phyloP scores from a whole-genome alignment of 2,329 filamentous ascomycete genomes.

The Helotiales sp. region DNA sequence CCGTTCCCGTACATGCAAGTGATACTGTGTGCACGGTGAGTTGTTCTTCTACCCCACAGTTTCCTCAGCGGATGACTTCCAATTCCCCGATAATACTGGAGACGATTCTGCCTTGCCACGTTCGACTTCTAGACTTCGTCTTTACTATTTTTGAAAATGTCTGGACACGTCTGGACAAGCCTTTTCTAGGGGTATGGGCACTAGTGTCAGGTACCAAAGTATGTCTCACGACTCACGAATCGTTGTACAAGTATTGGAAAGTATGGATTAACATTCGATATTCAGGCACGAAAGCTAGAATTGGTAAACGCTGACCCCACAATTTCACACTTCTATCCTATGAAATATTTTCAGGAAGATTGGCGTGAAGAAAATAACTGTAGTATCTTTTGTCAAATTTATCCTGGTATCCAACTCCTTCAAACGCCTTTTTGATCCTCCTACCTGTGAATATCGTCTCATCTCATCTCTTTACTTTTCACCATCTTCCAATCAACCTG shows the following conservation, averaged over 20 bases:
- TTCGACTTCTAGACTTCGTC: too few species aligned
- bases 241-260: neutral
- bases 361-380: neutral
- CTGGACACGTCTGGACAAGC: neutral
- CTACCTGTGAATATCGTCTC: too few species aligned
- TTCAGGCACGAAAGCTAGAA: too few species aligned
- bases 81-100: too few species aligned
- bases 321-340: too few species aligned
- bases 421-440: neutral
- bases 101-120: too few species aligned
- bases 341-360: neutral
- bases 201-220: neutral
- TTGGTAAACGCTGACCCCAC: too few species aligned
- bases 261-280: too few species aligned
- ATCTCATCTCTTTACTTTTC: neutral
- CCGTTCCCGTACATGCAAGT: too few species aligned
- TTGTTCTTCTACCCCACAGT: too few species aligned
- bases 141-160: too few species aligned
- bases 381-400: neutral
- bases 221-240: neutral
- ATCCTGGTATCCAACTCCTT: neutral
- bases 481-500: neutral
- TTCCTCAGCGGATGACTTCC: too few species aligned
- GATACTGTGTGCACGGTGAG: neutral
- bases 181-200: neutral